A percentile compares a stretch with the other conserved stretches of the same genome.
Conservation (phyloP, 108 stramenopile genomes). For the Fistulifera pelliculosa region DNA sequence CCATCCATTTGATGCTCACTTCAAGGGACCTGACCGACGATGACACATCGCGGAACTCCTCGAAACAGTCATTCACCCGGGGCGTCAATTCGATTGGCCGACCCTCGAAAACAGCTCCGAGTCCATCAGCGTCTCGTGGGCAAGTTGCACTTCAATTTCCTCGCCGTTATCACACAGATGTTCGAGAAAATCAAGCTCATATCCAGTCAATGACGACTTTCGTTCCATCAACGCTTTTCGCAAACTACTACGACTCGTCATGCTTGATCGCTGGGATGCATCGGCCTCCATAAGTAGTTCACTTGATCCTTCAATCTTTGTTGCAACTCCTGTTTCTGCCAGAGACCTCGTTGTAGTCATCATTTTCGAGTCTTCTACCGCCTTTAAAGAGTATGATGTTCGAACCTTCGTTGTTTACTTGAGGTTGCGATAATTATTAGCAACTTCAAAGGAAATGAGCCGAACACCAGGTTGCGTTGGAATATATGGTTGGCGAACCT, state of each 20-base stretch:
- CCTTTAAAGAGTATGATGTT: no score
- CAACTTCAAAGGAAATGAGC: no score
- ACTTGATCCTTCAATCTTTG: no score
- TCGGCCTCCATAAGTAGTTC: no score
- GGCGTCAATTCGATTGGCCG: background rate
- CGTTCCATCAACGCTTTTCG: constrained; percentile 12
- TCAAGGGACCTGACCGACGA: background rate
- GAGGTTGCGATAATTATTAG: no score
- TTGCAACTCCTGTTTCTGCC: no score
- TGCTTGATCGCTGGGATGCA: no score
- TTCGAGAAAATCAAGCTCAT: constrained; percentile 27
- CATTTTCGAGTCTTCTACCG: no score
- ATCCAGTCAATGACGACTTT: constrained; percentile 22
- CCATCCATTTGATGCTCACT: constrained; percentile 2
- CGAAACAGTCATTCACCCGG: background rate
- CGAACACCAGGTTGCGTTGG: no score
- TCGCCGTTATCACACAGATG: constrained; percentile 23
- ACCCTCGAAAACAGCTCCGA: constrained; percentile 22
- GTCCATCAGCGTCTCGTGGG: constrained; percentile 22
- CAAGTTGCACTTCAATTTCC: constrained; percentile 27
- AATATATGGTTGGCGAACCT: no score
- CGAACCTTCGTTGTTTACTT: no score
- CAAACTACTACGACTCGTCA: background rate
- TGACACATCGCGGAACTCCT: background rate
- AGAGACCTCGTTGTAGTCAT: no score